phyloP scores from a whole-genome alignment of 1,284 basidiomycete species.

The Ganoderma meredithae region DNA sequence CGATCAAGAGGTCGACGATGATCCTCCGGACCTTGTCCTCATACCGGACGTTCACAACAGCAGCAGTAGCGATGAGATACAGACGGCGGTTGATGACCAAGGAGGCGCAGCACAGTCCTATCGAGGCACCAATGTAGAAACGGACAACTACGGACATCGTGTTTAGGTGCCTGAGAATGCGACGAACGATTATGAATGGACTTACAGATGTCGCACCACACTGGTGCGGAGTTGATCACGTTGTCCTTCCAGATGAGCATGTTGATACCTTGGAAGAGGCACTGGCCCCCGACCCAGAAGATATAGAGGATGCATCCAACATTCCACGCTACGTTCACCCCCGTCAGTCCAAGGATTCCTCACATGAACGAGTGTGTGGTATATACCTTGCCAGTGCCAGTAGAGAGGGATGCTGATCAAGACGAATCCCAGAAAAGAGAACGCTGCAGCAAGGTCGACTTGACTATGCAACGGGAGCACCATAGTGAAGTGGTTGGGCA shows the following conservation, averaged over 20 bases:
- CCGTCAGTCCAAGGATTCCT: conserved; percentile 7
- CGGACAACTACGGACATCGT: conserved; percentile 34
- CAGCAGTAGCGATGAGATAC: conserved; percentile 50
- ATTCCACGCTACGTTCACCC: conserved; percentile 46
- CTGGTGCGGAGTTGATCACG: conserved; percentile 58
- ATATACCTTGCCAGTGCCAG: conserved; percentile 63
- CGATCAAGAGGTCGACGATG: conserved; percentile 46
- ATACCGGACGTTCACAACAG: conserved; percentile 34
- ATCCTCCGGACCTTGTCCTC: conserved; percentile 42
- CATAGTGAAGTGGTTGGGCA: neutral
- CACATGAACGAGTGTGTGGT: conserved; percentile 4
- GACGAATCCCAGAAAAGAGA: conserved; percentile 25
- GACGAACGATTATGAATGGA: conserved; percentile 10
- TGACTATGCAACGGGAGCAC: neutral
- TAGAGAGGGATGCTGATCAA: conserved; percentile 53
- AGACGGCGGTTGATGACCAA: conserved; percentile 58
- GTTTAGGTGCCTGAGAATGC: conserved; percentile 36
- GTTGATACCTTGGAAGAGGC: conserved; percentile 67
- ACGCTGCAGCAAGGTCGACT: conserved; percentile 5
- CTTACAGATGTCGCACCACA: conserved; percentile 83
- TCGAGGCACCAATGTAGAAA: conserved; percentile 42
- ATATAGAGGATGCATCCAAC: conserved; percentile 70
- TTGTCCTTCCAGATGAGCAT: conserved; percentile 71
- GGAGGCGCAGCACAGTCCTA: conserved; percentile 51
- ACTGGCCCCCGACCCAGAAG: conserved; percentile 62